Percentiles rank a stretch among this genome's conserved stretches.
Evolutionary conservation across 495 filamentous ascomycete genomes (phyloP).

Genomic region (Podospora bellae-mahoneyi): DNA sequence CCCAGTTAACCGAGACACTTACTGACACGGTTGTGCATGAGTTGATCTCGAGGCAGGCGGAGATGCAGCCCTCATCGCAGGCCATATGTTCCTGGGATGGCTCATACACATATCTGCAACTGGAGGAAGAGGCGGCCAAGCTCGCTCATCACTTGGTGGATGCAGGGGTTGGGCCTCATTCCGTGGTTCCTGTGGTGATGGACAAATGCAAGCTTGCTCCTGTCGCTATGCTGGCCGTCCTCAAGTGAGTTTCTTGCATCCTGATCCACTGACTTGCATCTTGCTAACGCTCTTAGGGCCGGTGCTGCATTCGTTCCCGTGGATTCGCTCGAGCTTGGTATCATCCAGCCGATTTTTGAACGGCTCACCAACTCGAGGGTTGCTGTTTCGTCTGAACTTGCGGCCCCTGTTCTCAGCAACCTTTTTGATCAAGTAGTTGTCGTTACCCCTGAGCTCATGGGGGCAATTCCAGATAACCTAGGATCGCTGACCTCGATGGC

Average conservation of each 20-base stretch:
- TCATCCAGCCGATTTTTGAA: slow-evolving; percentile 43
- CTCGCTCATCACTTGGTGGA: slow-evolving; percentile 43
- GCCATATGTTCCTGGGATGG: slow-evolving; percentile 49
- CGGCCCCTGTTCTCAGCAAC: slow-evolving; percentile 35
- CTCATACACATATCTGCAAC: slow-evolving; percentile 38
- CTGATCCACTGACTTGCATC: neutral
- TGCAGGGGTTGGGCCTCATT: slow-evolving; percentile 40
- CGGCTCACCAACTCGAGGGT: slow-evolving; percentile 37
- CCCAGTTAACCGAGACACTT: slow-evolving; percentile 20
- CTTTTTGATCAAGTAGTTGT: slow-evolving; percentile 38
- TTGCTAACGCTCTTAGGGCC: slow-evolving; percentile 27
- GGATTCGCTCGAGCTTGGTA: slow-evolving; percentile 38
- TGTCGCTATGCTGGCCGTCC: slow-evolving; percentile 46
- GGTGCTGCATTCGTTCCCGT: slow-evolving; percentile 45
- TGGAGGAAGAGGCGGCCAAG: slow-evolving; percentile 38
- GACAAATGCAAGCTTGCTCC: slow-evolving; percentile 45
- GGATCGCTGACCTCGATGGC: slow-evolving; percentile 37
- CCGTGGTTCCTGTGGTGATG: slow-evolving; percentile 45
- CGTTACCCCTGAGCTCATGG: slow-evolving; percentile 33
- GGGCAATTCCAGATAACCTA: slow-evolving; percentile 25
- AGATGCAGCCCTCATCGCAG: slow-evolving; percentile 36
- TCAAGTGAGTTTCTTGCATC: slow-evolving; percentile 36
- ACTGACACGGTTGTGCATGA: slow-evolving; percentile 34
- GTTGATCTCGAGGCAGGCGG: slow-evolving; percentile 35
- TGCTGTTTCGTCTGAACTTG: slow-evolving; percentile 39